Evolutionary conservation across 2,329 filamentous ascomycete genomes (phyloP), one percentile per base, ranked within the genome.

Genomic region (Cucurbitaria berberidis): DNA sequence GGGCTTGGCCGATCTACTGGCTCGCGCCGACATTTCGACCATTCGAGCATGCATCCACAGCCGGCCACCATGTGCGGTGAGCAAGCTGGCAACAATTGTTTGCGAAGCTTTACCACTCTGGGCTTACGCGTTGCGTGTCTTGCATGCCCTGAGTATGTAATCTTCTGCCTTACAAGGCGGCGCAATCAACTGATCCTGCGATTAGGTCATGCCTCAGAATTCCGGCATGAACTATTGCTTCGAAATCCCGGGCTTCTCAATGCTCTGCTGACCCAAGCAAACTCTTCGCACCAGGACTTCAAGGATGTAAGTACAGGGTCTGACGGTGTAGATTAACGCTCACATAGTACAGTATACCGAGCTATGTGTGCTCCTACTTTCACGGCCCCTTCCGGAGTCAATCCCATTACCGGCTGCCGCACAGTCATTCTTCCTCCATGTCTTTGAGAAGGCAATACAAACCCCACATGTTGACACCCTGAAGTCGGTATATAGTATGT

Each of bases 61-160:
- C 29, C 75, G 70, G 16, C 79, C 82, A 52, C 76, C 76, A 24
- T 85, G 83, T 63, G 78, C 81, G 44, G 67, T 84, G 40, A 69
- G 72, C 10, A 67, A 72, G 19, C 69, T 86, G 36, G 69, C 66
- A 13, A 56, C 57, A n/a, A 59, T 70, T 16, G 59, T 84, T n/a
- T 66, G 81, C 26, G 78, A 82, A 53, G 80, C 78, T 22, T 68
- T 86, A 30, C 76, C 80, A 29, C 76, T 79, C 40, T 84, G 82
- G 70, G 74, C 78, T 3, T 80, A 81, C 54, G 77, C 82, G 5
- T 62, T 85, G 49, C 72, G 76, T 26, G 73, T 86, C 24, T 67
- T 86, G 34, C 68, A 77, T n/a, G 67, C 62, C 32, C 77, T 86
- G 26, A 78, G 82, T 84, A 74, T 36, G 52, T 48, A 40, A 39